Evolutionary conservation across 768 basidiomycete species (phyloP), one percentile per base, ranked within the genome.

Genomic region (Trametes coccinea): DNA sequence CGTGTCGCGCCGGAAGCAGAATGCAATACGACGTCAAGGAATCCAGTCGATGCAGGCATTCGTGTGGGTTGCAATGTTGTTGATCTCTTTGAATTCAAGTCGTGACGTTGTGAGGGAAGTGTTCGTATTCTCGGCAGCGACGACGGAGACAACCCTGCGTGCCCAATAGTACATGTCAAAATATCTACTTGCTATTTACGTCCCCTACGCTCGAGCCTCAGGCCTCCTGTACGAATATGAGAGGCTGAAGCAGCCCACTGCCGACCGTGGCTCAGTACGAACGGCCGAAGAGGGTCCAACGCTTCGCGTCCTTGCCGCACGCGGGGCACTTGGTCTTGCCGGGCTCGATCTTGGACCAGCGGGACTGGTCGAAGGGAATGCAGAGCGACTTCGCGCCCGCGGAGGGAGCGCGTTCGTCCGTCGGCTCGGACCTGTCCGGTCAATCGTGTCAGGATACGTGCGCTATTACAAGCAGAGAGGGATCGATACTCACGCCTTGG

Each of bases 351-450:
- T 84, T 77, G 5, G 86, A 80, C 86, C 89, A 98, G 40, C 82
- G 84, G 3, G 78, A 81, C 76, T 98, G 97, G 69, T 98, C 92
- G 73, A 95, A 95, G 4, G 97, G 97, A 77, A 98, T 98, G 68
- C 89, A 90, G 3, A 99, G 87, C 0, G 93, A 93, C 74, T 99
- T 99, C 61, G 97, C 97, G 53, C 97, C 97, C 11, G 97, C 95
- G 14, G 94, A 95, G 0, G 97, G 97, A 16, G 95, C 96, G 34
- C 93, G 91, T 72, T 94, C 94, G 70, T 99, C 97, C 68, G 89
- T 88, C 4, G 87, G 90, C 73, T 95, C 93, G 61, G 90, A 82
- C 64, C 90, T 94, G 66, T 61, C 67, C 22, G 47, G 60, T 61
- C 56, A 30, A 29, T 27, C 29, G 27, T 53, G 55, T 57, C 41